Base-by-base conservation (phyloP, 2,329 filamentous ascomycete genomes). In the Trichoderma lentiforme region DNA sequence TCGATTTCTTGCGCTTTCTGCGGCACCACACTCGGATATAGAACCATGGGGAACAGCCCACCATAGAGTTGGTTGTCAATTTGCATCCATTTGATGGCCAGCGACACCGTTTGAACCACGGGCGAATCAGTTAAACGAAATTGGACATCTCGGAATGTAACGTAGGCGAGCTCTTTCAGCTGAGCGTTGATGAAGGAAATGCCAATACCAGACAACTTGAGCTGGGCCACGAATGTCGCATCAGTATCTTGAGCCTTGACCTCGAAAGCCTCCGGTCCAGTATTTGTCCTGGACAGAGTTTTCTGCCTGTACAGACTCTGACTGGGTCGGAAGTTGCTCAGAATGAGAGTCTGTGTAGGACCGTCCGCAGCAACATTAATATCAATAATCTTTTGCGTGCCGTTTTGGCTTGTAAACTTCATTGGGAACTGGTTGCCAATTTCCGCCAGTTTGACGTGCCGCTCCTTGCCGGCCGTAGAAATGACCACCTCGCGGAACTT, bases 41-140 rank as follows among this genome's bases (percentile, higher is more conserved):
- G 86, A 34, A 99, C 90, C 83, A 99, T 97, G 0, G 96, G 96
- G 86, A 99, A 99, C 76, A 99, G 95, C 30, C 97, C 96, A 32
- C 97, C 97, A 78, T 99, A 99, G 15, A 99, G 89, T 81, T 99
- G 96, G 77, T 99, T 99, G 82, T 99, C 96, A 76, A 99, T 93
- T 82, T 99, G 96, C 32, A 99, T 96, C 97, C 97, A 99, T 81
- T 99, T 98, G 80, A 98, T 92, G 0, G 94, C 93, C 65, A 96
- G 86, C 62, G 93, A 95, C 73, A 98, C 83, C 0, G 94, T 98
- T 82, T 99, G 96, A 79, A 97, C 97, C 18, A 98, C 85, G 21
- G 91, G 89, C n/a, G 96, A 98, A 78, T 99, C 96, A 71, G 91
- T 94, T 81, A 96, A 97, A 73, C 95, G 94, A 74, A 99, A 83